These are phyloP conservation scores for Exophiala spinifera DNA, from an alignment of 2,329 filamentous ascomycete species.

Conservation along the genomic window DNA sequence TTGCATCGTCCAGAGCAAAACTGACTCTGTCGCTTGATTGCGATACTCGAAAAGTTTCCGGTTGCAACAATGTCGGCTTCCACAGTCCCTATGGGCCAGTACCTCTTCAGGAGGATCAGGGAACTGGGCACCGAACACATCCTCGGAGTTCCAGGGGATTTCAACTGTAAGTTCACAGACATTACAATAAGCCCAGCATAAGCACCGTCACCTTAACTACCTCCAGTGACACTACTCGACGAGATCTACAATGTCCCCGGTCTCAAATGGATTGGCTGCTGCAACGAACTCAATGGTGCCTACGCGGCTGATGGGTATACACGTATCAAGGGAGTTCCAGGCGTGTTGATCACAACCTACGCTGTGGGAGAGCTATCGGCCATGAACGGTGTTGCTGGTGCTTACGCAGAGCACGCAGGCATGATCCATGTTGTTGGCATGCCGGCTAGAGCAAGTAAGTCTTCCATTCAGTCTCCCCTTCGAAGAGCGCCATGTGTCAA, in stretches of 20 bases:
- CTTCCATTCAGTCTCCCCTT: background rate
- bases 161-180: conserved; percentile 15
- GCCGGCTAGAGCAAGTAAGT: conserved; percentile 37
- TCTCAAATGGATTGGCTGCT: conserved; percentile 48
- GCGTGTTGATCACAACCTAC: conserved; percentile 51
- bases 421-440: conserved; percentile 61
- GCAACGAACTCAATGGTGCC: conserved; percentile 60
- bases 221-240: conserved; percentile 48
- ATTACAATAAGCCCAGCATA: background rate
- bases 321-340: conserved; percentile 63
- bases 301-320: conserved; percentile 78
- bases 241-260: conserved; percentile 50
- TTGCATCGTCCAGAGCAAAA: too few relatives aligned
- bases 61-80: conserved; percentile 11
- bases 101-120: conserved; percentile 48
- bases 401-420: conserved; percentile 58
- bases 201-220: background rate
- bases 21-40: background rate
- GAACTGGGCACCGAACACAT: conserved; percentile 49
- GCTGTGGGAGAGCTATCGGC: conserved; percentile 53
- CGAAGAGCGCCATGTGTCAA: conserved; percentile 32
- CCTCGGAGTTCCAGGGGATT: conserved; percentile 52
- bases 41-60: background rate
- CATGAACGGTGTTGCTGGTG: conserved; percentile 37
- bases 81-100: conserved; percentile 38